Percentiles rank a stretch among this genome's conserved stretches.
Evolutionary conservation across 2,329 filamentous ascomycete genomes (phyloP).

Genomic region (Neofusicoccum kwambonambiense): DNA sequence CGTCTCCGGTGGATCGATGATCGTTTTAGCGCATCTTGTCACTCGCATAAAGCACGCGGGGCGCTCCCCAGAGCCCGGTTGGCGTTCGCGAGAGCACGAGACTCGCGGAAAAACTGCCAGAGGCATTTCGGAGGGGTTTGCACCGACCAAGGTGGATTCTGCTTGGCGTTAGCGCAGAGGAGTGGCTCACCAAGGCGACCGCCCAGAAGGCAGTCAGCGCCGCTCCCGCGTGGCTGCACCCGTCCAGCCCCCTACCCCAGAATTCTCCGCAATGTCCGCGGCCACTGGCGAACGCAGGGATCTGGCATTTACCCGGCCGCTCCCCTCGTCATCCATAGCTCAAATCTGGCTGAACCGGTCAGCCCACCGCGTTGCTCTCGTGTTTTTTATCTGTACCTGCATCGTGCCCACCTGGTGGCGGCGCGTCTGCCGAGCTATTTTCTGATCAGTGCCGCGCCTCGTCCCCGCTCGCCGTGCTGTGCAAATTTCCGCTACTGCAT

Average conservation of each 20-base stretch:
- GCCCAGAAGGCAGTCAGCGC: neutral
- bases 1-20: constrained; percentile 13
- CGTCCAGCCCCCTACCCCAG: neutral
- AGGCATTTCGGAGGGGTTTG: neutral
- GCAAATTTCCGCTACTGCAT: constrained; percentile 3
- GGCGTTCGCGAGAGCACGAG: neutral
- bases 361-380: constrained; percentile 7
- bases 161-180: constrained; percentile 5
- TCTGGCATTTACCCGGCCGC: neutral
- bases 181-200: neutral
- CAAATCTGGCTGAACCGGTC: neutral
- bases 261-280: neutral
- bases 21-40: constrained; percentile 4
- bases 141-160: neutral
- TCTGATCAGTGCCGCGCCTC: neutral
- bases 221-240: neutral
- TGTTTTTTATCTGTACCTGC: constrained; percentile 1
- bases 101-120: constrained; percentile 10
- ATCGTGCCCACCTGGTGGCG: neutral
- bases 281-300: neutral
- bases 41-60: neutral
- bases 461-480: neutral
- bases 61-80: neutral
- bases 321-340: neutral
- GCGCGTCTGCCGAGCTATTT: constrained; percentile 3